Evolutionary conservation across 306 rosid species (phyloP).

Genomic region (Medicago ruthenica): DNA sequence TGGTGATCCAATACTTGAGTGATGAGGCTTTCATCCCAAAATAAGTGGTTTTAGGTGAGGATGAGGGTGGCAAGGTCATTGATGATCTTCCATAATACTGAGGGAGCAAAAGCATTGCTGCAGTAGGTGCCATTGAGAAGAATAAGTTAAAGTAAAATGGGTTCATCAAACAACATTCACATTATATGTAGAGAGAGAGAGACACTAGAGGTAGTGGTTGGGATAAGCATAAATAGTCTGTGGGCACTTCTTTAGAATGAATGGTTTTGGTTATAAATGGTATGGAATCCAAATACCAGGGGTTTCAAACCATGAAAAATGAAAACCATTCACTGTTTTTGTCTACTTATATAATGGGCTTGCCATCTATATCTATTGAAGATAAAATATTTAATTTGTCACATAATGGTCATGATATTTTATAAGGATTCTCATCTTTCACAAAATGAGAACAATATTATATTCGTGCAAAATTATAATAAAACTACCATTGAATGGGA

Average conservation of each 20-base stretch:
- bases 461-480: too few relatives aligned
- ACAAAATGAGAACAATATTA: too few relatives aligned
- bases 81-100: background rate
- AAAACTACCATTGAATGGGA: too few relatives aligned
- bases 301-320: constrained; percentile 38
- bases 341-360: background rate
- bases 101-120: constrained; percentile 9
- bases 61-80: background rate
- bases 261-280: background rate
- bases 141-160: background rate
- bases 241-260: background rate
- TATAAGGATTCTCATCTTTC: too few relatives aligned
- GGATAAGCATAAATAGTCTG: background rate
- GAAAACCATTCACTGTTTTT: constrained; percentile 24
- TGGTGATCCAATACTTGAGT: background rate
- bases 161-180: background rate
- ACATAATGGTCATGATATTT: too few relatives aligned
- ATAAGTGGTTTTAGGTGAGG: background rate
- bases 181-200: background rate
- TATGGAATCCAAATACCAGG: constrained; percentile 14
- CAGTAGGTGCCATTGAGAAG: constrained; percentile 12
- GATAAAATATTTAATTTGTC: background rate
- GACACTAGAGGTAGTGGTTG: background rate
- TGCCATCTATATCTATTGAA: background rate
- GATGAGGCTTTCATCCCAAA: background rate